Base-by-base conservation (phyloP, 2,329 filamentous ascomycete genomes). In the Albophoma yamanashiensis region DNA sequence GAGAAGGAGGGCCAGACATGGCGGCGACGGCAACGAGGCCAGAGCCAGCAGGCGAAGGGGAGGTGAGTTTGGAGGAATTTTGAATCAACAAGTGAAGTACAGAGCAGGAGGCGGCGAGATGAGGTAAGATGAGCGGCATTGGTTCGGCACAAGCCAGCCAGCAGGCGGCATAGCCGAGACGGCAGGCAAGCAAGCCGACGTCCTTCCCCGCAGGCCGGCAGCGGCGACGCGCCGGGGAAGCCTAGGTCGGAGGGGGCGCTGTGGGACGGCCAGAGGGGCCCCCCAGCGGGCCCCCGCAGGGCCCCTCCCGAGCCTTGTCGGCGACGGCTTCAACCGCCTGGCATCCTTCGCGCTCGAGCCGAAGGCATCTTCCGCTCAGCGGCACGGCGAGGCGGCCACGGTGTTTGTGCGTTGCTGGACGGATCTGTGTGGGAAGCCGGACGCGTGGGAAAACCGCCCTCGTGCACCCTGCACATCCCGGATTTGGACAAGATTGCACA, bases 1-100 rank as follows among this genome's bases (percentile, higher is more conserved):
- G 84, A 50, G 83, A 84, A 31, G 79, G 75, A 58, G 87, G 79
- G 57, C 79, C 78, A n/a, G 87, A 87, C 87, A 89, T 89, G 65
- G 62, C 74, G 66, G 50, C 22, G 50, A 14, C 50, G 17, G 50
- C 27, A 14, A 14, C 17, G 14, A 36, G 12, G 17, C 31, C 50
- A 36, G 31, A 9, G 50, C 9, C 14, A 22, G 50, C 20, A 8
- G 17, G 20, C 6, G 7, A 38, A 14, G 9, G 20, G 2, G 50
- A 38, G 50, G 58, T 11, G 20, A 34, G 27, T 14, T 5, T 2
- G 31, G 7, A 20, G 4, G 47, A 34, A 9, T 20, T 25, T 11
- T n/a, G 27, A 36, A 20, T 7, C 7, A 22, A 52, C 31, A n/a
- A 53, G 20, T n/a, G 50, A 38, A 22, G 4, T 27, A 50, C 2